Evolutionary conservation across 2,329 filamentous ascomycete species (phyloP).

Genomic region (Pseudogymnoascus sp.): DNA sequence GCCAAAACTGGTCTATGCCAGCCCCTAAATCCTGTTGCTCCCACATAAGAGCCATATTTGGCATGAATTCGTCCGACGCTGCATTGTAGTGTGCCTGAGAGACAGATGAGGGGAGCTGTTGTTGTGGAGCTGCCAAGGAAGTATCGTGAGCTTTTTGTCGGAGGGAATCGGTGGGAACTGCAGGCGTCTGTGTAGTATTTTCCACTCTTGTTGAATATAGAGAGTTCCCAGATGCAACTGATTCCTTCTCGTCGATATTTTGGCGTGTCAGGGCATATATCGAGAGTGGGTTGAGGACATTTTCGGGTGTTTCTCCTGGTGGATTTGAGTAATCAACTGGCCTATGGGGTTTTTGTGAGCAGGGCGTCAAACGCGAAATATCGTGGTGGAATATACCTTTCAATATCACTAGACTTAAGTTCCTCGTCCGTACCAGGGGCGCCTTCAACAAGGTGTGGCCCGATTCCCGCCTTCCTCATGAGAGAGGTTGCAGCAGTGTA

Average conservation of each 20-base stretch:
- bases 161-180: neutral
- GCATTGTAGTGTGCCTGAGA: neutral
- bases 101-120: neutral
- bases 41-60: constrained; percentile 9
- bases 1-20: constrained; percentile 1
- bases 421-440: neutral
- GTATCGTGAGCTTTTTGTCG: neutral
- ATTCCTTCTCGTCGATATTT: constrained; percentile 23
- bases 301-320: constrained; percentile 21
- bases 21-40: neutral
- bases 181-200: neutral
- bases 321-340: constrained; percentile 12
- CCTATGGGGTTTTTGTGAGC: neutral
- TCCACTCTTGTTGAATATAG: neutral
- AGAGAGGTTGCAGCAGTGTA: constrained; percentile 12
- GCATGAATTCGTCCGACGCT: neutral
- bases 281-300: constrained; percentile 24
- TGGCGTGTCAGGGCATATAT: constrained; percentile 25
- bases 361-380: neutral
- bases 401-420: neutral
- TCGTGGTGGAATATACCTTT: neutral
- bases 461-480: constrained; percentile 12
- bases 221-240: constrained; percentile 18
- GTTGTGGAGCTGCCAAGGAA: neutral
- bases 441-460: constrained; percentile 10